These are phyloP conservation scores for Medicago lupulina DNA, from an alignment of 306 rosid genomes.

Conservation along the genomic window DNA sequence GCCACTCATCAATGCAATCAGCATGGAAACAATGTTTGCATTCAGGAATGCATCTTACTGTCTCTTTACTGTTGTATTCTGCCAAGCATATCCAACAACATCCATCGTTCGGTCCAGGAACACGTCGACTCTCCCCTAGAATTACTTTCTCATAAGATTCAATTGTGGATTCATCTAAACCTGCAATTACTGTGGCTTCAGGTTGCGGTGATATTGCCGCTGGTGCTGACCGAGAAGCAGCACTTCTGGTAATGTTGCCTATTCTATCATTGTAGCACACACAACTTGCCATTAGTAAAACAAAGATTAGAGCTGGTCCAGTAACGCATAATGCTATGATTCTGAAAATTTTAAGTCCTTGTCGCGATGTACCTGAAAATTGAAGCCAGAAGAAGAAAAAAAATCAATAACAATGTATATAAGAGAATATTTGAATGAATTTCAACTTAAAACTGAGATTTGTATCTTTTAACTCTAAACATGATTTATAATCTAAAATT, in stretches of 20 bases:
- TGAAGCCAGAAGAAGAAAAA: not conserved
- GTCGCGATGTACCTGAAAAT: slow-evolving; percentile 48
- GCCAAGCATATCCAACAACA: slow-evolving; percentile 77
- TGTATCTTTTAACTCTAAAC: not conserved
- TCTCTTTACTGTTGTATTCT: slow-evolving; percentile 68
- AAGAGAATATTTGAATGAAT: not conserved
- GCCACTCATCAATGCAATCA: slow-evolving; percentile 84
- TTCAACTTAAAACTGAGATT: not conserved
- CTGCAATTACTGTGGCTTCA: slow-evolving; percentile 11
- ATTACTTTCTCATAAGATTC: slow-evolving; percentile 76
- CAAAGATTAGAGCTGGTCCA: slow-evolving; percentile 54
- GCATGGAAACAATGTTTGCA: slow-evolving; percentile 87
- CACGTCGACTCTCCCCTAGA: slow-evolving; percentile 70
- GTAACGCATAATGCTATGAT: slow-evolving; percentile 58
- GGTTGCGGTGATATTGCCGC: slow-evolving; percentile 50
- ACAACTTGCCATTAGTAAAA: slow-evolving; percentile 53
- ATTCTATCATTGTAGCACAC: slow-evolving; percentile 52
- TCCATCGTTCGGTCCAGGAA: slow-evolving; percentile 66
- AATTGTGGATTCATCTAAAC: slow-evolving; percentile 69
- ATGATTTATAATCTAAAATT: too few species aligned
- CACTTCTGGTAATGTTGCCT: slow-evolving; percentile 2
- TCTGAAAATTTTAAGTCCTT: slow-evolving; percentile 50
- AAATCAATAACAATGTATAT: not conserved
- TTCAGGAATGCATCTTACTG: slow-evolving; percentile 72
- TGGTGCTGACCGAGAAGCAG: slow-evolving; percentile 13